Evolutionary conservation across 2,329 filamentous ascomycete genomes (phyloP).

Genomic region (Penicillium sp.): DNA sequence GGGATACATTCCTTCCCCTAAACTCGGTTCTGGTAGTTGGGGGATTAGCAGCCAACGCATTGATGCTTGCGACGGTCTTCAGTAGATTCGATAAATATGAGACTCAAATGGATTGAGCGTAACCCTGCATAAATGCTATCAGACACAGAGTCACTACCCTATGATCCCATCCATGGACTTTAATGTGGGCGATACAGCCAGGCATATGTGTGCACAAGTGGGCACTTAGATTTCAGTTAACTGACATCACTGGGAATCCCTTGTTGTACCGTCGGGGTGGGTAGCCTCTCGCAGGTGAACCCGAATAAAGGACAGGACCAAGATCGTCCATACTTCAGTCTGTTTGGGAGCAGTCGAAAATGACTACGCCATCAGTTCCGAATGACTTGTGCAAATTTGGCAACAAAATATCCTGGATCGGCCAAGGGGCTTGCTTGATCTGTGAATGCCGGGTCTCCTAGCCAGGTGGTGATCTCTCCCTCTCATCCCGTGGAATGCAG

Average conservation of each 20-base stretch:
- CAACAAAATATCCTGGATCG: background rate
- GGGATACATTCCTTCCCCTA: conserved; percentile 49
- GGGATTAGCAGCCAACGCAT: background rate
- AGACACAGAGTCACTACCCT: background rate
- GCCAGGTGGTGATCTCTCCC: conserved; percentile 6
- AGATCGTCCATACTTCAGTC: conserved; percentile 8
- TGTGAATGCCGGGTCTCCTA: conserved; percentile 15
- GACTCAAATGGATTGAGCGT: background rate
- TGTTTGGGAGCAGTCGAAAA: background rate
- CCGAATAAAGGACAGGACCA: background rate
- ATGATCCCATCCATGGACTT: background rate
- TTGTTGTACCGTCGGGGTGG: background rate
- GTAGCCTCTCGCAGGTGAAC: background rate
- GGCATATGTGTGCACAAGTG: too few relatives aligned
- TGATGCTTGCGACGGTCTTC: background rate
- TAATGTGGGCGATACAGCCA: too few relatives aligned
- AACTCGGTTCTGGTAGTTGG: background rate
- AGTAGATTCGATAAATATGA: background rate
- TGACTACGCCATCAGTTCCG: background rate
- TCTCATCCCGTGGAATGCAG: conserved; percentile 14
- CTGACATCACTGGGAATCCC: conserved; percentile 16
- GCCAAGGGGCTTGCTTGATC: conserved; percentile 3
- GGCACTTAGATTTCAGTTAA: background rate
- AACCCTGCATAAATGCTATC: background rate
- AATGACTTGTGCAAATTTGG: background rate